phyloP scores from a whole-genome alignment of 1,284 basidiomycete genomes.

The Leccinum angustisporum region DNA sequence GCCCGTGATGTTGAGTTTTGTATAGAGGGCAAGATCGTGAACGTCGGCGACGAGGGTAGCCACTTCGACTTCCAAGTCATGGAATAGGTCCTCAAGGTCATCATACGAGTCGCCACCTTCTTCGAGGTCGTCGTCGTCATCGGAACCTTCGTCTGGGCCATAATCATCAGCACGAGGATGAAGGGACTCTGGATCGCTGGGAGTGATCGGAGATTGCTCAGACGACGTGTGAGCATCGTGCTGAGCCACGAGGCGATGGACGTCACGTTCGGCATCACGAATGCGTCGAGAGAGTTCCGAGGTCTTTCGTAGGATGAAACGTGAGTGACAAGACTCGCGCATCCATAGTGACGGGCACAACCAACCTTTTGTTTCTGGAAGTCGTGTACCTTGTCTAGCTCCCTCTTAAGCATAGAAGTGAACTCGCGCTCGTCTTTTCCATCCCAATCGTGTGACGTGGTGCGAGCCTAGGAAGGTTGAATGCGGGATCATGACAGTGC shows the following conservation, averaged over 20 bases:
- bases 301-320: slow-evolving; percentile 50
- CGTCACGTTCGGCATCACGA: slow-evolving; percentile 75
- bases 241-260: slow-evolving; percentile 73
- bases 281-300: slow-evolving; percentile 82
- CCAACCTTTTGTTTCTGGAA: slow-evolving; percentile 90
- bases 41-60: slow-evolving; percentile 97
- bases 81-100: slow-evolving; percentile 86
- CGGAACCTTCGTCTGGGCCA: slow-evolving; percentile 70
- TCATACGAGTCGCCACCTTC: slow-evolving; percentile 71
- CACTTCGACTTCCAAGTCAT: slow-evolving; percentile 91
- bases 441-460: slow-evolving; percentile 64
- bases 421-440: slow-evolving; percentile 82
- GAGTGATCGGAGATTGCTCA: slow-evolving; percentile 28
- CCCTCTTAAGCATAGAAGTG: slow-evolving; percentile 74
- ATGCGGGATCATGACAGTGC: not conserved
- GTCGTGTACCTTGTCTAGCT: slow-evolving; percentile 94
- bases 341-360: slow-evolving; percentile 1
- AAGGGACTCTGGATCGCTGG: slow-evolving; percentile 59
- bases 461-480: slow-evolving; percentile 48
- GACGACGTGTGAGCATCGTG: slow-evolving; percentile 41
- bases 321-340: slow-evolving; percentile 6
- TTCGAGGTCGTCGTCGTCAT: slow-evolving; percentile 60
- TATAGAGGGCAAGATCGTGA: slow-evolving; percentile 94
- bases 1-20: slow-evolving; percentile 95
- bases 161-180: slow-evolving; percentile 46